phyloP scores from a whole-genome alignment of 192 early-diverging fungal species.

The Podila epicladia region DNA sequence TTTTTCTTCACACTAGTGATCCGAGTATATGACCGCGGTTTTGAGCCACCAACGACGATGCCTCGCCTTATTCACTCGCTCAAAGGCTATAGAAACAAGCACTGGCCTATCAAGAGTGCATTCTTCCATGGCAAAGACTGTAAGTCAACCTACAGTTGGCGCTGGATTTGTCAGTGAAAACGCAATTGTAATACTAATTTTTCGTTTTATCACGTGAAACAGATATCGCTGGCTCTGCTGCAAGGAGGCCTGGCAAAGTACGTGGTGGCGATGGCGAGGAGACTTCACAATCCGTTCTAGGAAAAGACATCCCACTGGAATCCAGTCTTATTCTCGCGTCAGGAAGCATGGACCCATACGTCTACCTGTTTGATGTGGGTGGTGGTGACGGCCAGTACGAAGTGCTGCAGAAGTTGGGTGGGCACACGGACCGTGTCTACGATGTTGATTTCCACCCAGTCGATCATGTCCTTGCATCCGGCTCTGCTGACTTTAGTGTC shows the following conservation, averaged over 20 bases:
- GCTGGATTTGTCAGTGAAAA: background rate
- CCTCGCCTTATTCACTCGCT: conserved; percentile 81
- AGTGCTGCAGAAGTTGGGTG: conserved; percentile 86
- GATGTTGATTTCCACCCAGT: conserved; percentile 89
- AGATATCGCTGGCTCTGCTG: conserved; percentile 45
- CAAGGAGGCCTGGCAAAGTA: conserved; percentile 32
- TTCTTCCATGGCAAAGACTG: conserved; percentile 79
- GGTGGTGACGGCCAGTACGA: conserved; percentile 61
- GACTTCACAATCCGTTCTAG: conserved; percentile 17
- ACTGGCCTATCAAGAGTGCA: conserved; percentile 94
- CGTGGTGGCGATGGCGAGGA: conserved; percentile 40
- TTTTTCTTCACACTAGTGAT: conserved; percentile 64
- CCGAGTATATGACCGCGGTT: conserved; percentile 91
- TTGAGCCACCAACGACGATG: conserved; percentile 75
- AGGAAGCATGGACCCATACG: conserved; percentile 84
- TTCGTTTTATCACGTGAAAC: background rate
- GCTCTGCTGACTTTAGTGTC: conserved; percentile 86
- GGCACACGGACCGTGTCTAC: conserved; percentile 95
- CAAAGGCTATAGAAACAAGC: conserved; percentile 92
- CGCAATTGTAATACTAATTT: background rate
- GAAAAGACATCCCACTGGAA: conserved; percentile 57
- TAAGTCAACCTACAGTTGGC: conserved; percentile 38
- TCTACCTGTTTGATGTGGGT: conserved; percentile 78
- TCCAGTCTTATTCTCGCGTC: conserved; percentile 77
- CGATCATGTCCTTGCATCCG: conserved; percentile 83